These are phyloP conservation scores for Exophiala viscosa DNA, from an alignment of 2,329 filamentous ascomycete genomes.

Conservation along the genomic window DNA sequence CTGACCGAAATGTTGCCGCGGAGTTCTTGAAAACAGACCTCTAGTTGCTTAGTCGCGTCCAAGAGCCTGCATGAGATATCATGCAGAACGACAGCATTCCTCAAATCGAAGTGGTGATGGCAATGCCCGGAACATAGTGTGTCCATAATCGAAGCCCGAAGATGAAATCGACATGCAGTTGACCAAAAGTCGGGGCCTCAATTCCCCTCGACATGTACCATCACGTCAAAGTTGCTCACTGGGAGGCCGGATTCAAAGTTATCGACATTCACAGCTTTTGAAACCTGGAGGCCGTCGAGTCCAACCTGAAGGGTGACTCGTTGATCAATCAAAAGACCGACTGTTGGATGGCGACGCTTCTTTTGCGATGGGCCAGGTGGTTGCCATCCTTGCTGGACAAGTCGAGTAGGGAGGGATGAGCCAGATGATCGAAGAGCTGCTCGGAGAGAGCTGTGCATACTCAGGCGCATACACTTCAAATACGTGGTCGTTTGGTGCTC, in stretches of 20 bases:
- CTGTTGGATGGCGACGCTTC: no score
- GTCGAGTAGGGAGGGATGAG: background rate
- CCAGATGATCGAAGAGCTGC: background rate
- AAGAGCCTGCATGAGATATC: slow-evolving; percentile 33
- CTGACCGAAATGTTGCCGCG: slow-evolving; percentile 2
- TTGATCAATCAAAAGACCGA: no score
- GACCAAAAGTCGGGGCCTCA: slow-evolving; percentile 5
- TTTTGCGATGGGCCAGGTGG: background rate
- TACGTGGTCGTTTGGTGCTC: background rate
- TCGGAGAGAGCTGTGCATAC: background rate
- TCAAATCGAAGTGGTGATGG: slow-evolving; percentile 42
- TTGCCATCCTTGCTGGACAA: background rate
- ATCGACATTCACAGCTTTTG: no score
- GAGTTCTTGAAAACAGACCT: slow-evolving; percentile 14
- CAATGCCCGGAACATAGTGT: slow-evolving; percentile 42
- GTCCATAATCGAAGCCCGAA: slow-evolving; percentile 23
- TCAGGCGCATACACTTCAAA: background rate
- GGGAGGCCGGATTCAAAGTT: no score
- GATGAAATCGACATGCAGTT: slow-evolving; percentile 41
- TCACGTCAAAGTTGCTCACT: no score
- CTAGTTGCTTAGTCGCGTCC: slow-evolving; percentile 22
- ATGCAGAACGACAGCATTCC: slow-evolving; percentile 22
- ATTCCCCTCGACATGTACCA: no score
- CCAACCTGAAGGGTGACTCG: no score
- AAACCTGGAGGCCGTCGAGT: no score